phyloP scores from a whole-genome alignment of 2,329 filamentous ascomycete species.

The Aspergillus sclerotialis region DNA sequence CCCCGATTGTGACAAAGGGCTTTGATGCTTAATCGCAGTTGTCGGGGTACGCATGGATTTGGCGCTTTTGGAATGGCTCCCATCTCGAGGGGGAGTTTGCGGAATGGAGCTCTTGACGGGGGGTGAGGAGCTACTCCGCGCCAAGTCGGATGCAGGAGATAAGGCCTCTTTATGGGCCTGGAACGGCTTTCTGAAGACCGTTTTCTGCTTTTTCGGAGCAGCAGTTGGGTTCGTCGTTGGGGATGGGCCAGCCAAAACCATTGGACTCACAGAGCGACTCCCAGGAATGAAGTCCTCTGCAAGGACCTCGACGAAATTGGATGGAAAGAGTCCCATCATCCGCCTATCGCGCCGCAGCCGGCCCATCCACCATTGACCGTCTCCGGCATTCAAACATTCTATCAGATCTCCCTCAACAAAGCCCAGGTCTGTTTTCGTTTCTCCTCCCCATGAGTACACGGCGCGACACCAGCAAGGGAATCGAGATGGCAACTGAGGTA shows the following conservation, averaged over 20 bases:
- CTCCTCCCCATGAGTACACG: constrained; percentile 89
- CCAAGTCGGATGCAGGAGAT: constrained; percentile 30
- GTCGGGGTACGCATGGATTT: constrained; percentile 31
- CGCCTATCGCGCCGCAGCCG: constrained; percentile 81
- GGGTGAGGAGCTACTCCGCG: constrained; percentile 26
- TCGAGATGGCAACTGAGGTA: constrained; percentile 57
- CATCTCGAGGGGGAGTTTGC: constrained; percentile 28
- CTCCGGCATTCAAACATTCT: constrained; percentile 94
- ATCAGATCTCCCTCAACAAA: constrained; percentile 98
- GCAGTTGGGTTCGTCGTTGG: constrained; percentile 38
- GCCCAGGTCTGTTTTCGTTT: constrained; percentile 89
- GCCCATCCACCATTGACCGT: constrained; percentile 98
- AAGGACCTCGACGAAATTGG: constrained; percentile 92
- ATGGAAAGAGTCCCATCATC: constrained; percentile 88
- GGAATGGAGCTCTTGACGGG: constrained; percentile 30
- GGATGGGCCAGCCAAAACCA: constrained; percentile 47
- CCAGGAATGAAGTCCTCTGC: constrained; percentile 74
- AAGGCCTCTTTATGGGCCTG: constrained; percentile 52
- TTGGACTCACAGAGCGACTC: constrained; percentile 42
- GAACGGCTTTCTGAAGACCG: constrained; percentile 57
- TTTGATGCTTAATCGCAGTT: constrained; percentile 31
- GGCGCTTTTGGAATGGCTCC: constrained; percentile 22
- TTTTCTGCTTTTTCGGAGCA: constrained; percentile 53
- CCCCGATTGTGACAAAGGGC: constrained; percentile 26
- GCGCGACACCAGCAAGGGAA: constrained; percentile 91